Evolutionary conservation across 768 basidiomycete species (phyloP), one percentile per base, ranked within the genome.

Genomic region (Kwoniella mangroviensis): DNA sequence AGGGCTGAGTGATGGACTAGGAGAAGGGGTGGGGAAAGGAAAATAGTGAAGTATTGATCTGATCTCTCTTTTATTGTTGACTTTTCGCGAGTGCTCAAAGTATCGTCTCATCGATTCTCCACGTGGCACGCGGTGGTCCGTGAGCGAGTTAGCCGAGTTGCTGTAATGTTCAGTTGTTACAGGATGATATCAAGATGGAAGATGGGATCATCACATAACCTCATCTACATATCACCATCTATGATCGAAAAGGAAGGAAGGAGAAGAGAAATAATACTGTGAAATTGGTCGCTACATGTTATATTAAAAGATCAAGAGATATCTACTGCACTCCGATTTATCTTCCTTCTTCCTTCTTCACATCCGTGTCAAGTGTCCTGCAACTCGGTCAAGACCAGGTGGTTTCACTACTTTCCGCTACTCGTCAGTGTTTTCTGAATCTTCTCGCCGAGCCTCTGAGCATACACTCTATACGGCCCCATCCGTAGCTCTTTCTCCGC

Each of bases 401-500:
- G 34, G 34, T 34, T 7, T 7, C 34, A 34, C 34, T 34, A 7
- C 34, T 34, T 7, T 34, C 34, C 34, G 34, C 34, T 34, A 34
- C 34, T 34, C 34, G 6, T 34, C 34, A 34, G 6, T 34, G 34
- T 34, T 34, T 1, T 34, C 34, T 7, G 4, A 0, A 2, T 34
- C 34, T 34, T 34, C 6, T 34, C 34, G 34, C 9, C 9, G 34
- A 34, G 34, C 6, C 0, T 34, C 34, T 6, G 34, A 7, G 34
- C 34, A 34, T 34, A 19, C 19, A 34, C 40, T 5, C 26, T 64
- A 69, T 7, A 64, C 68, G 28, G 24, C 59, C 34, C 34, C 53
- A 63, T 77, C 75, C 11, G 75, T 77, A 12, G 75, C 75, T 24
- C 73, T 43, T 28, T 58, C 55, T 11, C 52, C 57, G 13, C 73